Evolutionary conservation across 1,139 yeast species (phyloP).

Genomic region (Pichia sp.): DNA sequence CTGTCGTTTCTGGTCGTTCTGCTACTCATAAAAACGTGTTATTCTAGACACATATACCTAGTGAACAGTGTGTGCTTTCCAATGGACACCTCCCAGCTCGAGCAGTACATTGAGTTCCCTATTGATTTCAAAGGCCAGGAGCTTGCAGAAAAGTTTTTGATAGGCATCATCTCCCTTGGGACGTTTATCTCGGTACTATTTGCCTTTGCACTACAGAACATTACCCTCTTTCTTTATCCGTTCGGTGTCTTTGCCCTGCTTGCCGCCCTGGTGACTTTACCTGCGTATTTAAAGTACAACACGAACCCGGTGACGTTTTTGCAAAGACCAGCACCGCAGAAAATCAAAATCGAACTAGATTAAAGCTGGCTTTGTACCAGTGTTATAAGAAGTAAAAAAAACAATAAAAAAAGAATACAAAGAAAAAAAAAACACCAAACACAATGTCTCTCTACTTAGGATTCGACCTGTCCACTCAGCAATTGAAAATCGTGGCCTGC

Average conservation of each 20-base stretch:
- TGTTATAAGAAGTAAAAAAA: background rate
- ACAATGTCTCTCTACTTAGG: slow-evolving; percentile 49
- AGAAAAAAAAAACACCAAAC: background rate
- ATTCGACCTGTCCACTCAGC: slow-evolving; percentile 87
- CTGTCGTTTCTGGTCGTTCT: too few relatives aligned
- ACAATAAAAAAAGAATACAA: background rate
- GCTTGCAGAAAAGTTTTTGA: slow-evolving; percentile 33
- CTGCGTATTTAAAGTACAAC: slow-evolving; percentile 54
- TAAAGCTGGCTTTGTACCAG: background rate
- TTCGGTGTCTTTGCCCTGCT: slow-evolving; percentile 37
- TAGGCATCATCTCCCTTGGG: slow-evolving; percentile 31
- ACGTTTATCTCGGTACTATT: slow-evolving; percentile 37
- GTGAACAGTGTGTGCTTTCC: background rate
- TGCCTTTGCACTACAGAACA: slow-evolving; percentile 44
- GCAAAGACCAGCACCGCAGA: slow-evolving; percentile 16
- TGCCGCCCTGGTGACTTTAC: slow-evolving; percentile 41
- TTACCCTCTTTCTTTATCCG: slow-evolving; percentile 36
- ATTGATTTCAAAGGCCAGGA: slow-evolving; percentile 63
- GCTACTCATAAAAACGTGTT: too few relatives aligned
- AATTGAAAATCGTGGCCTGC: slow-evolving; percentile 70
- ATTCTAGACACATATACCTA: background rate
- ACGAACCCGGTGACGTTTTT: slow-evolving; percentile 44
- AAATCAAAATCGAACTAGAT: slow-evolving; percentile 16
- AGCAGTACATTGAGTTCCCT: slow-evolving; percentile 15
- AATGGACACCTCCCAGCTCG: slow-evolving; percentile 12